Conservation (phyloP, 345 rosid species). For the Rhodamnia rubescens region DNA sequence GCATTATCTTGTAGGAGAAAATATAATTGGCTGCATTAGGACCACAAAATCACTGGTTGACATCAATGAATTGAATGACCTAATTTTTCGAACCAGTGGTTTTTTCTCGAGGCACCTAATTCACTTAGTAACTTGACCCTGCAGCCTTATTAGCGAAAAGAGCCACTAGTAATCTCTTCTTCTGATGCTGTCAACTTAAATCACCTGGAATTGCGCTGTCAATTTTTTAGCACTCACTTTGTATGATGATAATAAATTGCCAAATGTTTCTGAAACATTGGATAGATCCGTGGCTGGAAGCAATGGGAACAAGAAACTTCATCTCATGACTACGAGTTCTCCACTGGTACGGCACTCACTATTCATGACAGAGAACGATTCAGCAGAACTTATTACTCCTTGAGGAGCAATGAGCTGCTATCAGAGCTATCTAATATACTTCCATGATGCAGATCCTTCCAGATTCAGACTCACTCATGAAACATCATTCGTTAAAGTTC, state of each 20-base stretch:
- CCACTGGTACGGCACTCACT: constrained; percentile 38
- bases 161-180: background rate
- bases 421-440: background rate
- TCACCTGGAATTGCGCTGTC: background rate
- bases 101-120: background rate
- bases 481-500: constrained; percentile 83
- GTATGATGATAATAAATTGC: background rate
- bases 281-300: constrained; percentile 91
- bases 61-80: background rate
- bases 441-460: constrained; percentile 58
- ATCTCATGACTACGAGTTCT: constrained; percentile 69
- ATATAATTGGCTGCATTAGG: background rate
- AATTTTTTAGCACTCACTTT: background rate
- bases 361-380: background rate
- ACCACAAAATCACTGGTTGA: background rate
- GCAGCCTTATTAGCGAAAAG: background rate
- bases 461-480: constrained; percentile 91
- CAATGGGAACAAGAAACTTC: constrained; percentile 81
- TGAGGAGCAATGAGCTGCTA: background rate
- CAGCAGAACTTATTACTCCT: background rate
- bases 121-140: background rate
- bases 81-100: background rate
- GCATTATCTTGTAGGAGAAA: background rate
- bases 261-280: background rate
- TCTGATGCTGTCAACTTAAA: background rate